These are phyloP conservation scores for Heterobasidion occidentale DNA, from an alignment of 1,284 basidiomycete genomes.

Conservation along the genomic window DNA sequence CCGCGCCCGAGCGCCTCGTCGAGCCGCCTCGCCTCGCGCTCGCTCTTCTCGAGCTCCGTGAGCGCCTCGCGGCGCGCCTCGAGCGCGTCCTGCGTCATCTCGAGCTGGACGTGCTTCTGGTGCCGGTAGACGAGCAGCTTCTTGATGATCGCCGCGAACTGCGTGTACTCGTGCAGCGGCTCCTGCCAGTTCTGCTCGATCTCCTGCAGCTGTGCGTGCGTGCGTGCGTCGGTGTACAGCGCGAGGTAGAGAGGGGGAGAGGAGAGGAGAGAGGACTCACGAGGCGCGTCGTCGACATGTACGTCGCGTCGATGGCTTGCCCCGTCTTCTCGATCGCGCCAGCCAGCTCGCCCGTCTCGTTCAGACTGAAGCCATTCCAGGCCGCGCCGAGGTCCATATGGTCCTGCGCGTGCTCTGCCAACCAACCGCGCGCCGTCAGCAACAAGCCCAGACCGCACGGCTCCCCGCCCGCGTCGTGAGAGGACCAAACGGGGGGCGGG, in stretches of 20 bases:
- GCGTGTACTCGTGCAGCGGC: slow-evolving; percentile 91
- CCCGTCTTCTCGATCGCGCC: slow-evolving; percentile 87
- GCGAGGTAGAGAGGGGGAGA: background rate
- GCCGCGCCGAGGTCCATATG: slow-evolving; percentile 93
- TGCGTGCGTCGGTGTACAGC: too few species aligned
- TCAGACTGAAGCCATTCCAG: slow-evolving; percentile 92
- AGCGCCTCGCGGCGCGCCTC: slow-evolving; percentile 84
- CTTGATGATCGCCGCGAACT: slow-evolving; percentile 94
- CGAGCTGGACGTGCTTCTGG: slow-evolving; percentile 97
- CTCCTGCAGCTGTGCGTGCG: slow-evolving; percentile 66
- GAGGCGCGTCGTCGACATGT: slow-evolving; percentile 84
- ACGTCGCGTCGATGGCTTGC: slow-evolving; percentile 92
- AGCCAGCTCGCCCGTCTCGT: slow-evolving; percentile 69
- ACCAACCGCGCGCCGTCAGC: background rate
- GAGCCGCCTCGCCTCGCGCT: slow-evolving; percentile 83
- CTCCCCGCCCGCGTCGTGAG: background rate
- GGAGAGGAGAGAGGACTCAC: slow-evolving; percentile 36
- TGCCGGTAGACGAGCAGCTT: slow-evolving; percentile 91
- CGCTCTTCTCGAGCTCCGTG: slow-evolving; percentile 88
- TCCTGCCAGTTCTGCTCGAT: slow-evolving; percentile 93
- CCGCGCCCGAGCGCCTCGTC: slow-evolving; percentile 78
- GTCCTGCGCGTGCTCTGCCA: slow-evolving; percentile 77
- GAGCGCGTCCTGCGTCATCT: slow-evolving; percentile 90
- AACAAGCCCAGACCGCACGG: background rate
- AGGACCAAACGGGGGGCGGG: background rate